Conservation (phyloP, 176 grass and related monocot genomes). For the Puccinellia tenuiflora region DNA sequence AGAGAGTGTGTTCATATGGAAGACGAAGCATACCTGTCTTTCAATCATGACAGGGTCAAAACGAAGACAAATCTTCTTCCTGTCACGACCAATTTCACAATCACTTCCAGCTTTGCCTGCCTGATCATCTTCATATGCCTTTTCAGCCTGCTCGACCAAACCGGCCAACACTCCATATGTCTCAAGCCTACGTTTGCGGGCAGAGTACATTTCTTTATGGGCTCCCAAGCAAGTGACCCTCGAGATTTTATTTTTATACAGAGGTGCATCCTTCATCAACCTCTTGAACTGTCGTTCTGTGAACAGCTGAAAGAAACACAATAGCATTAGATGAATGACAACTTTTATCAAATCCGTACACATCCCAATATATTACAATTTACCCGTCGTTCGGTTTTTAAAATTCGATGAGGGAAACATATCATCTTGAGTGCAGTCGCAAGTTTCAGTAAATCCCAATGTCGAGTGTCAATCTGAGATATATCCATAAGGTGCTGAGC, state of each 20-base stretch:
- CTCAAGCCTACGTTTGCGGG: background rate
- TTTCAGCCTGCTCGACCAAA: background rate
- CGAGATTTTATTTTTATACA: background rate
- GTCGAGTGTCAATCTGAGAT: background rate
- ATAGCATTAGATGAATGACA: background rate
- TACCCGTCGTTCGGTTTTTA: background rate
- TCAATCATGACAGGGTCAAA: conserved; percentile 55
- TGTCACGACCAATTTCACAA: conserved; percentile 55
- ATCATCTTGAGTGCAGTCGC: background rate
- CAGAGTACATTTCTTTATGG: background rate
- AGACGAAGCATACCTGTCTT: too few species aligned
- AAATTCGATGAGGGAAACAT: background rate
- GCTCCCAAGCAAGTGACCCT: background rate
- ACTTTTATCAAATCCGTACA: background rate
- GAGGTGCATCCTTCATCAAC: background rate
- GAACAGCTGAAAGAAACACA: background rate
- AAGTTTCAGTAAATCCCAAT: background rate
- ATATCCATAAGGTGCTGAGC: background rate
- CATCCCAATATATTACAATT: background rate
- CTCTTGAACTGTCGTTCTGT: background rate
- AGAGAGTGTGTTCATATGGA: too few species aligned
- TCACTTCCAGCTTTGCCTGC: conserved; percentile 32
- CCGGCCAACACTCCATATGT: background rate
- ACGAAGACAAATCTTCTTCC: conserved; percentile 68
- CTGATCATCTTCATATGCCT: background rate